These are phyloP conservation scores for Berberis vulgaris DNA, from an alignment of 164 flowering plant species.

Conservation along the genomic window DNA sequence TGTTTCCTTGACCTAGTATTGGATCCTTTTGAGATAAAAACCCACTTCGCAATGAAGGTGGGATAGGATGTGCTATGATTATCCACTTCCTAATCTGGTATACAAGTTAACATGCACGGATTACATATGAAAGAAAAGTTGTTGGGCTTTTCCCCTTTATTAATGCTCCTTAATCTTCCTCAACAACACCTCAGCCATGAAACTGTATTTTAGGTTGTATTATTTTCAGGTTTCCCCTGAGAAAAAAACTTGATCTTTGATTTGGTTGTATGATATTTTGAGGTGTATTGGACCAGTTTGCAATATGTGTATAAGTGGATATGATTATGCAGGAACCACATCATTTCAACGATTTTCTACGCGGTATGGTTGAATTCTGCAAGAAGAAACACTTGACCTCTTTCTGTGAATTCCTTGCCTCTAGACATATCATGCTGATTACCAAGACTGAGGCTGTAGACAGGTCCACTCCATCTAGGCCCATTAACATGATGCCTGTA, in stretches of 20 bases:
- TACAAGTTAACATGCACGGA: no score
- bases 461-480: conserved; percentile 35
- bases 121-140: neutral
- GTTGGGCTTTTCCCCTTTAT: neutral
- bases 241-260: neutral
- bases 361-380: conserved; percentile 35
- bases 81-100: no score
- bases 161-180: neutral
- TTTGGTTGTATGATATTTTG: neutral
- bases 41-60: no score
- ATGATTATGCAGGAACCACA: conserved; percentile 49
- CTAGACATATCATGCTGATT: conserved; percentile 44
- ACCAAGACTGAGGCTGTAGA: conserved; percentile 68
- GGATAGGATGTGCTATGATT: no score
- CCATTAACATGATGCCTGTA: neutral
- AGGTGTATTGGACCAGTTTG: neutral
- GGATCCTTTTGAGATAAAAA: no score
- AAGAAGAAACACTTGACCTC: conserved; percentile 26
- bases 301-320: conserved; percentile 1
- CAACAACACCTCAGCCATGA: neutral
- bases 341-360: conserved; percentile 69
- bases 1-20: no score
- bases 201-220: neutral
- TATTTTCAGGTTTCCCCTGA: no score
- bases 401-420: conserved; percentile 46